These are phyloP conservation scores for Sphagnurus paluster DNA, from an alignment of 1,284 basidiomycete species.

Conservation along the genomic window DNA sequence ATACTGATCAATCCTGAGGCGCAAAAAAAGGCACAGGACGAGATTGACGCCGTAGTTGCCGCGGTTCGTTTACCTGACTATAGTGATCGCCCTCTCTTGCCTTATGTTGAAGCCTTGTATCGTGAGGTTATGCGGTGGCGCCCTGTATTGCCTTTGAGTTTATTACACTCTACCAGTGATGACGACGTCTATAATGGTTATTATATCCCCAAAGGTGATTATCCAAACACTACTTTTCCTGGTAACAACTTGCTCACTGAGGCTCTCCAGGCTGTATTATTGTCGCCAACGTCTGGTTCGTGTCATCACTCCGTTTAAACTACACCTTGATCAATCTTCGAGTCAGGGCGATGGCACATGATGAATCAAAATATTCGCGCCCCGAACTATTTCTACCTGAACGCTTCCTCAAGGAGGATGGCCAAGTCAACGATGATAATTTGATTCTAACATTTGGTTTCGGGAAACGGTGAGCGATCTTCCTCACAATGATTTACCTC, in stretches of 20 bases:
- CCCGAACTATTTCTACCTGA: conserved; percentile 12
- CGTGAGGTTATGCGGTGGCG: conserved; percentile 28
- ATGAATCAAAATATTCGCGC: conserved; percentile 4
- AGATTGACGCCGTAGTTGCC: conserved; percentile 24
- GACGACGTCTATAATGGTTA: conserved; percentile 32
- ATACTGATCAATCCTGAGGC: conserved; percentile 20
- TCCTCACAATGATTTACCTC: background rate
- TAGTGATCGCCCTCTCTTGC: conserved; percentile 16
- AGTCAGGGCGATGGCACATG: conserved; percentile 22
- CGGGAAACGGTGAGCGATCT: conserved; percentile 22
- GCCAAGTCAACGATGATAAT: conserved; percentile 20
- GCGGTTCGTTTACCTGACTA: conserved; percentile 20
- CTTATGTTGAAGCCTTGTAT: conserved; percentile 22
- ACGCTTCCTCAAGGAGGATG: conserved; percentile 25
- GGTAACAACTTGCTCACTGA: too few relatives aligned
- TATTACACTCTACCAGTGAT: conserved; percentile 23
- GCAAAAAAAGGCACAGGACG: conserved; percentile 23
- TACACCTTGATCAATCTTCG: background rate
- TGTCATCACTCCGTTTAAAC: background rate
- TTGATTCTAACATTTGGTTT: conserved; percentile 20
- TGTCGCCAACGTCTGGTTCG: conserved; percentile 31
- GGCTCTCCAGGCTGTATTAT: conserved; percentile 24
- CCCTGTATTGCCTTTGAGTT: conserved; percentile 27
- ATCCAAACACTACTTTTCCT: too few relatives aligned
- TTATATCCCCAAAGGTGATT: conserved; percentile 31